Base-by-base conservation (phyloP, 225 moss, liverwort and hornwort genomes). In the Pleurozium schreberi region DNA sequence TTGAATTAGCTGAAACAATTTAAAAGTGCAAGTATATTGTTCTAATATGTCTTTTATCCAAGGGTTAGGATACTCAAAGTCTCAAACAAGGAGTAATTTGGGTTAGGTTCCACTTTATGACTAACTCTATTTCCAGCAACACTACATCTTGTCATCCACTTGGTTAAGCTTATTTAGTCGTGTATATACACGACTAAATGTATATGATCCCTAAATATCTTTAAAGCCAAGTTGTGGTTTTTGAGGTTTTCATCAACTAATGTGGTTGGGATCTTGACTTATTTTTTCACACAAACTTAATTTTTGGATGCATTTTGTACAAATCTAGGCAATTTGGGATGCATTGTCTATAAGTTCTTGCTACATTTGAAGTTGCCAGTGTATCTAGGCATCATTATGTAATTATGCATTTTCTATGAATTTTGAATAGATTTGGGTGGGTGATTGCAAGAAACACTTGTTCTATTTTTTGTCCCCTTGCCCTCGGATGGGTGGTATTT, bases 51-150 rank as follows among this genome's bases (percentile, higher is more conserved):
- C 10, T 57, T 27, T 25, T 18, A 57, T 57, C 4, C 1, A 58
- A 57, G 5, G 3, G 1, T 26, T 26, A 42, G 5, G 9, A 33
- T 21, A 19, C 3, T 60, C 19, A n/a, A n/a, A n/a, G n/a, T n/a
- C n/a, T n/a, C n/a, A 61, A 81, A 61, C 0, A 1, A 31, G 30
- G 2, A 27, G 31, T 4, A 8, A 4, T 1, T 1, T 2, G 0
- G 5, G 0, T 53, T 36, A 9, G 14, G 1, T 14, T 6, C 9
- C 0, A 36, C 9, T 76, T 36, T 16, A 22, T 3, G 0, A n/a
- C n/a, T 10, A 38, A 6, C 1, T 25, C 36, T 31, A 23, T 14
- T 36, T 53, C 42, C 12, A 80, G 8, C 5, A 31, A 19, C 20
- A 30, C 28, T 42, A 42, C 7, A 42, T 60, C 4, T 30, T 6